Percentiles rank a stretch among this genome's conserved stretches.
Evolutionary conservation across 2,329 filamentous ascomycete genomes (phyloP).

Genomic region (Pseudogymnoascus sp.): DNA sequence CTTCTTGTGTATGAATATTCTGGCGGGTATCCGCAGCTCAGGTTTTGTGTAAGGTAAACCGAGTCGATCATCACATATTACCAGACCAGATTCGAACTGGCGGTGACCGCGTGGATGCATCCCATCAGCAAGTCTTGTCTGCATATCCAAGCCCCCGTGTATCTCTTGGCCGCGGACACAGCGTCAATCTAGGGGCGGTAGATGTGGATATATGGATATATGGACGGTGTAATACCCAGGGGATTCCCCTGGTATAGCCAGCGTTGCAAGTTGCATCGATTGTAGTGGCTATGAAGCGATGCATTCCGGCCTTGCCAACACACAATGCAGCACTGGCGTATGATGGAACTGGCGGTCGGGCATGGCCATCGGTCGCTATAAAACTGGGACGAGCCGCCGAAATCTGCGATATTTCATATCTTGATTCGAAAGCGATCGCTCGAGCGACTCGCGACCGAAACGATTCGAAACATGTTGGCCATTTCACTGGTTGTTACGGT

Average conservation of each 20-base stretch:
- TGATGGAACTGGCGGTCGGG: background rate
- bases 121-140: background rate
- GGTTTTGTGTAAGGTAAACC: background rate
- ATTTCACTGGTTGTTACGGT: background rate
- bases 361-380: conserved; percentile 6
- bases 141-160: background rate
- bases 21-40: background rate
- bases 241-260: background rate
- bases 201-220: conserved; percentile 9
- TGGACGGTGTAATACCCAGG: conserved; percentile 8
- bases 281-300: background rate
- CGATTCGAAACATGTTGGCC: conserved; percentile 1
- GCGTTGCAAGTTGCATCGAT: conserved; percentile 9
- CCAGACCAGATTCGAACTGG: background rate
- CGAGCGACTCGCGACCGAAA: background rate
- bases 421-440: background rate
- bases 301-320: conserved; percentile 11
- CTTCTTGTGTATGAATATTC: background rate
- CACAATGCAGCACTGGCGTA: conserved; percentile 13
- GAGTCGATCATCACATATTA: background rate
- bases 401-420: background rate
- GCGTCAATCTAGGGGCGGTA: background rate
- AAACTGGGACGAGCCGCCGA: background rate
- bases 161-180: background rate
- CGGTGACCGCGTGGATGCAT: background rate